Evolutionary conservation across 1,284 basidiomycete genomes (phyloP).

Genomic region (Cerioporus squamosus): DNA sequence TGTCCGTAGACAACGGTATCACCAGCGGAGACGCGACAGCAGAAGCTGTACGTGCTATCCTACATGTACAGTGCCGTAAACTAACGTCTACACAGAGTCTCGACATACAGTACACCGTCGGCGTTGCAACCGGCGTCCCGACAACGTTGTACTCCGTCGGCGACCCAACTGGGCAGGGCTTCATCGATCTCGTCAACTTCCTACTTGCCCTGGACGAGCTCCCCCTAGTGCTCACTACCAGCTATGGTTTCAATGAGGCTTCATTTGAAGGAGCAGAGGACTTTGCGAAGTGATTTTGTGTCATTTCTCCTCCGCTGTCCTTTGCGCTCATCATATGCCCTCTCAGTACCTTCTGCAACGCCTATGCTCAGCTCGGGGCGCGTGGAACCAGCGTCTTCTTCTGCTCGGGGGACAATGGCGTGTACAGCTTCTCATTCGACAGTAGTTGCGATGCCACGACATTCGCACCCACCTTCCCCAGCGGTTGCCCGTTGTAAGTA

Average conservation of each 20-base stretch:
- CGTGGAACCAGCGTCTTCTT: slow-evolving; percentile 65
- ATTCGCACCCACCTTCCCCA: slow-evolving; percentile 67
- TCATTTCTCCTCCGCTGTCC: no score
- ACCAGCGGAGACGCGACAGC: no score
- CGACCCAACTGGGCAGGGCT: not conserved
- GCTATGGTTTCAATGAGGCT: slow-evolving; percentile 26
- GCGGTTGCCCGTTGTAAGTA: slow-evolving; percentile 40
- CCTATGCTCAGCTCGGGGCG: slow-evolving; percentile 67
- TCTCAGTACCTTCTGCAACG: slow-evolving; percentile 47
- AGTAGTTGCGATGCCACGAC: slow-evolving; percentile 45
- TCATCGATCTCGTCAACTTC: slow-evolving; percentile 35
- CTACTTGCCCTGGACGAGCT: slow-evolving; percentile 31
- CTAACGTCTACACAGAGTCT: slow-evolving; percentile 25
- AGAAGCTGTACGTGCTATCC: no score
- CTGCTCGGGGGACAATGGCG: slow-evolving; percentile 67
- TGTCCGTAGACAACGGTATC: no score
- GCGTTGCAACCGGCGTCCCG: slow-evolving; percentile 54
- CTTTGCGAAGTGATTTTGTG: no score
- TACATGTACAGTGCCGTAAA: no score
- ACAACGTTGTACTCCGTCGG: slow-evolving; percentile 16
- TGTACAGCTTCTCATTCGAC: slow-evolving; percentile 47
- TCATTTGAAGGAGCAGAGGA: no score
- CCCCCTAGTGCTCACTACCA: slow-evolving; percentile 37
- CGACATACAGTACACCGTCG: slow-evolving; percentile 66
- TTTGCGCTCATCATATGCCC: not conserved